A percentile compares a stretch with the other conserved stretches of the same genome.
Evolutionary conservation across 306 rosid species (phyloP).

Genomic region (Cicer chorassanicum): DNA sequence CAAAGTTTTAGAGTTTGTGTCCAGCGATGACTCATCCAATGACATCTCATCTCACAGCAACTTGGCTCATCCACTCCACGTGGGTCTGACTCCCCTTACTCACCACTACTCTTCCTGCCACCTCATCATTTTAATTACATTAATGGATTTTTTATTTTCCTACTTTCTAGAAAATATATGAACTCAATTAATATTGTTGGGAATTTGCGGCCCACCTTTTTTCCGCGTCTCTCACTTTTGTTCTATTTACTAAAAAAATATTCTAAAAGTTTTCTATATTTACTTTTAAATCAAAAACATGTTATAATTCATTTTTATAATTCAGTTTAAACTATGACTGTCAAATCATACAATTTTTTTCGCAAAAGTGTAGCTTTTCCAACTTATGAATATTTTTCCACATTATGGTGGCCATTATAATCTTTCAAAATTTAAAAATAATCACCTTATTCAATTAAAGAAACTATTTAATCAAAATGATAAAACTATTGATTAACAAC

Average conservation of each 20-base stretch:
- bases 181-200: not conserved
- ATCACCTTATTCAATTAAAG: no score
- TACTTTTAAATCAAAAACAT: not conserved
- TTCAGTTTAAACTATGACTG: not conserved
- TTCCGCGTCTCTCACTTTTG: not conserved
- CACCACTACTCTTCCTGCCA: conserved; percentile 39
- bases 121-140: not conserved
- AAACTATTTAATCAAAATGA: no score
- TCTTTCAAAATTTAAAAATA: not conserved
- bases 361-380: no score
- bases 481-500: no score
- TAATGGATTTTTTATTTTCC: not conserved
- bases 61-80: conserved; percentile 52
- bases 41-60: not conserved
- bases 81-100: conserved; percentile 40
- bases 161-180: not conserved
- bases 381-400: no score
- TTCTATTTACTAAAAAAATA: not conserved
- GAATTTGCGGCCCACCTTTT: not conserved
- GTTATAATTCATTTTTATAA: not conserved
- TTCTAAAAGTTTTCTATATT: not conserved
- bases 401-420: not conserved
- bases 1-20: no score
- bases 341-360: not conserved
- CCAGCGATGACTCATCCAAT: no score